Evolutionary conservation across 352 stramenopile species (phyloP), one percentile per base, ranked within the genome.

Genomic region (Pilasporangium apinafurcum): DNA sequence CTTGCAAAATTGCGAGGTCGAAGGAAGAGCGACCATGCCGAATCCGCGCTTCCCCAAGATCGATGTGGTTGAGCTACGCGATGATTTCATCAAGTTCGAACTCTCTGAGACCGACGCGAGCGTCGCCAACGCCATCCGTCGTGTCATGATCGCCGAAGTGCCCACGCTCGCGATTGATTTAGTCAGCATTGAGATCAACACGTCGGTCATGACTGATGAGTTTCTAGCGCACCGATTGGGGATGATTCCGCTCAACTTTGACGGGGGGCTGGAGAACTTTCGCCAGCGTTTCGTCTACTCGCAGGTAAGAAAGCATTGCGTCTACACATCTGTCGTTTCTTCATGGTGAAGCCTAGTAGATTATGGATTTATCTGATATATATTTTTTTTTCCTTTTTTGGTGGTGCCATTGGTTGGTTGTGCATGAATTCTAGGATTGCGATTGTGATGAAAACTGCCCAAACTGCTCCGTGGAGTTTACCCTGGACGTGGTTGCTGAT

Each of bases 121-220:
- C 55, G 88, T 99, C 44, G 96, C 96, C 44, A 99, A 99, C 67
- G 80, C 96, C 24, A 80, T 99, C 44, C 87, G 96, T 37, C 84
- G 96, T 37, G 96, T 98, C 48, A 98, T 99, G 87, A 98, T 98
- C 67, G 81, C 86, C 8, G 93, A 98, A 65, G 95, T 98, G 22
- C 96, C 96, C 16, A 99, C 95, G n/a, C 65, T 99, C 40, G 93
- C 93, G 13, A 98, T 99, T 63, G 96, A 99, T 65, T 76, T 99
- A n/a, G 96, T 99, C 33, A 96, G 90, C 61, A 97, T 98, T 63
- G 75, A 96, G 62, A 82, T 97, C 50, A 99, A 99, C 82, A 96
- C 93, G 22, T 97, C 87, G 20, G 93, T 98, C 25, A 86, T 99
- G 62, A 97, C 97, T 49, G 96, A 99, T 77, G 96, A 99, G 74